phyloP scores from a whole-genome alignment of 192 early-diverging fungal species.

The Lunasporangiospora selenospora region DNA sequence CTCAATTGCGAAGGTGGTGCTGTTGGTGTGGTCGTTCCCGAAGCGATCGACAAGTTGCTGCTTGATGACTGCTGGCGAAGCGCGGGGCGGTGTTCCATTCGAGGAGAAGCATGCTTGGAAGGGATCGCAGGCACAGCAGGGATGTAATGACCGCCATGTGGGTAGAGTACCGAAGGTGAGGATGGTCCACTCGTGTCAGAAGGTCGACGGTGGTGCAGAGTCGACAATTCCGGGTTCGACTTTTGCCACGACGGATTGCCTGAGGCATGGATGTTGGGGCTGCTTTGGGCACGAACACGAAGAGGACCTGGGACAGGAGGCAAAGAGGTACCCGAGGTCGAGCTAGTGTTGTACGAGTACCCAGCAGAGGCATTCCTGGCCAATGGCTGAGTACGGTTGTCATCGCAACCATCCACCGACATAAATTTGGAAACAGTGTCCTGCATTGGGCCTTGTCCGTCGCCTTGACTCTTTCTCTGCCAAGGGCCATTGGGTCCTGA shows the following conservation, averaged over 20 bases:
- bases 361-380: constrained; percentile 43
- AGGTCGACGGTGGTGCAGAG: not conserved
- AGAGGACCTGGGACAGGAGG: too few relatives aligned
- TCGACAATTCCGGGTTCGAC: not conserved
- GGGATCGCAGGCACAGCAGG: too few relatives aligned
- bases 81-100: not conserved
- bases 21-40: not conserved
- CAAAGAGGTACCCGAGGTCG: constrained; percentile 24
- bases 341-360: constrained; percentile 36
- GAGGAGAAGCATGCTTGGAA: too few relatives aligned
- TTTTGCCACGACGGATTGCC: constrained; percentile 5
- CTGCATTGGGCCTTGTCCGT: constrained; percentile 32
- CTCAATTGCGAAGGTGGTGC: constrained; percentile 57
- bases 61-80: not conserved
- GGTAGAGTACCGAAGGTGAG: too few relatives aligned
- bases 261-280: constrained; percentile 50
- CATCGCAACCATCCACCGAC: constrained; percentile 15
- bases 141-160: too few relatives aligned
- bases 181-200: constrained; percentile 3
- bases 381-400: constrained; percentile 12
- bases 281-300: constrained; percentile 53
- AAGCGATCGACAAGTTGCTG: not conserved
- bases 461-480: constrained; percentile 24
- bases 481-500: too few relatives aligned
- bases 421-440: constrained; percentile 52